Conservation (phyloP, 2,329 filamentous ascomycete species). For the Aureobasidium namibiae region DNA sequence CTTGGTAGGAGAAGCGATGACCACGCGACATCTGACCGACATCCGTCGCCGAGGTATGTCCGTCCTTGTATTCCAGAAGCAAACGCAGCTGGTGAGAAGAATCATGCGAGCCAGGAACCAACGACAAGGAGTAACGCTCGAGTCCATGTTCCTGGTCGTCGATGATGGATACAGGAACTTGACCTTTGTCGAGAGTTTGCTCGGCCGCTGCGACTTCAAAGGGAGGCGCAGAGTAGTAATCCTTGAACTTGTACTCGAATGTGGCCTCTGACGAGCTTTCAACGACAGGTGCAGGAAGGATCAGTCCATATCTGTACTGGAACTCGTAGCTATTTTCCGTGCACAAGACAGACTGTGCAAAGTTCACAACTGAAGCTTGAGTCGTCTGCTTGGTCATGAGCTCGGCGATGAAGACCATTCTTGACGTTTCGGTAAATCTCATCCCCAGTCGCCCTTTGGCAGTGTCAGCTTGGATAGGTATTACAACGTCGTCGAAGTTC, state of each 20-base stretch:
- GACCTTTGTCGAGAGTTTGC: too few species aligned
- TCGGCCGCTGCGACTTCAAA: neutral
- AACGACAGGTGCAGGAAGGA: neutral
- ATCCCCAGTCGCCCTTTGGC: neutral
- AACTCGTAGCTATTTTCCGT: neutral
- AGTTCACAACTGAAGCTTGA: neutral
- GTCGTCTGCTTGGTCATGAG: slow-evolving; percentile 1
- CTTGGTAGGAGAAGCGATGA: slow-evolving; percentile 2
- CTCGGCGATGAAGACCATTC: neutral
- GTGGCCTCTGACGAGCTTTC: neutral
- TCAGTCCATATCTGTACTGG: neutral
- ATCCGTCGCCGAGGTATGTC: neutral
- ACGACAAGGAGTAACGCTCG: neutral
- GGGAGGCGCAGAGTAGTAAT: neutral
- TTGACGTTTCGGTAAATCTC: neutral
- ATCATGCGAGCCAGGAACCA: neutral
- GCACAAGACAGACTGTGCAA: neutral
- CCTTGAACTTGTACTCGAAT: neutral
- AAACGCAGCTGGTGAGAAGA: neutral
- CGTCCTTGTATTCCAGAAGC: neutral
- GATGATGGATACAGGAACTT: neutral
- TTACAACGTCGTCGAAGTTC: neutral
- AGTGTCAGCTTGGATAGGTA: neutral
- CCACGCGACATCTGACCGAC: slow-evolving; percentile 4
- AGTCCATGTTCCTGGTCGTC: neutral